Base-by-base conservation (phyloP, 257 asterid genomes). In the Solanum ossicruentum region DNA sequence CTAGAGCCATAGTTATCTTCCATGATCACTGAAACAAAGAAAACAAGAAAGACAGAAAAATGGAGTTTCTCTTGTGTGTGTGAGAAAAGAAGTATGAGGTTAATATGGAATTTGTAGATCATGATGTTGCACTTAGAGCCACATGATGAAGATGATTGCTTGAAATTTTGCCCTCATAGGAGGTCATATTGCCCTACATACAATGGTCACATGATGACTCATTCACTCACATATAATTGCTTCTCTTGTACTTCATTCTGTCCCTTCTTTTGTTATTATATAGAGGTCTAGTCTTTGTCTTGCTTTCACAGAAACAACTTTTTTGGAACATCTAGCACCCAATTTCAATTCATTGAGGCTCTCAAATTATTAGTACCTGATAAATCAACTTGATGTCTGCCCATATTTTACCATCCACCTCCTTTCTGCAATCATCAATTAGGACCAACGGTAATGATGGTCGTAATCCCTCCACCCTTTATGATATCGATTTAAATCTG, bases 241-340 rank as follows among this genome's bases (percentile, higher is more conserved):
- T 54, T 85, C 20, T 28, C 45, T 32, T 86, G 89, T 85, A 81
- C 88, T 80, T 86, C 21, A 12, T 78, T 86, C 84, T 87, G 94
- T 90, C 93, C 86, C 83, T 77, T 84, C 69, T 56, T 82, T 87
- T 90, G 93, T 88, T 82, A 75, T 82, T 81, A 63, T 45, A 72
- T 16, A 20, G 28, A 87, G 84, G 95, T 90, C 85, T 45, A 52
- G 97, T 92, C 97, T 83, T 73, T 86, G 83, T 93, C 95, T 87
- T 41, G 60, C 83, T 51, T 71, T 84, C 90, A 85, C 41, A 26
- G 87, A 60, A 83, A 85, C 80, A 16, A 54, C 65, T 78, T 41
- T 87, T 87, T 90, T 90, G 94, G 91, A 89, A 20, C 80, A 23
- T 78, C 65, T 66, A 32, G 71, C 77, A 86, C 70, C 45, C 51